Base-by-base conservation (phyloP, 805 yeast genomes). In the Groenewaldozyma tartarivorans region DNA sequence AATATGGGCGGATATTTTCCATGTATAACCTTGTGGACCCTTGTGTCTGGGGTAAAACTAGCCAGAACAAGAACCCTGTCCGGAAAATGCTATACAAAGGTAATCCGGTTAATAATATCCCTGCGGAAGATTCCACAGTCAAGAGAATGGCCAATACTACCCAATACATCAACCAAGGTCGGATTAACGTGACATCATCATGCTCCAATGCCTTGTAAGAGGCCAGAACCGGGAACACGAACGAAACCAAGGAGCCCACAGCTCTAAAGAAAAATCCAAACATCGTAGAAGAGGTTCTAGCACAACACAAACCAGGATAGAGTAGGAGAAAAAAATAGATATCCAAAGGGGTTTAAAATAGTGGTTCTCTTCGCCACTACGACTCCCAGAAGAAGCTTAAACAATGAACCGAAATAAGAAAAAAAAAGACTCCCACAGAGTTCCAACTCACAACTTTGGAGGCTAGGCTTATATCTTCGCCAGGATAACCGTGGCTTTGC, bases 91-190 rank as follows among this genome's bases (percentile, higher is more conserved):
- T 56, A 50, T 69, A 74, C 36, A 81, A 70, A 1, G 92, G 90
- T 15, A 80, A 45, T 30, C 70, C 47, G 24, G 60, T 53, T 32
- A 68, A 52, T n/a, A 82, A 39, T 17, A 73, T 63, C 6, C 70
- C 58, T 16, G 74, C 48, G 24, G 63, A 54, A 34, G 69, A 63
- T 43, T 69, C 72, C 9, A 61, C 48, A 1, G 62, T 58, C 5
- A 64, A 49, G 33, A 68, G 56, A 5, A 64, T 47, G 3, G 79
- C 69, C 40, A 70, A 58, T 1, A 81, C 76, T 9, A 80, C 65
- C 94, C 95, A 85, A 59, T 81, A 78, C 43, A 68, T 61, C 27
- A 72, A 58, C 74, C 79, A 71, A 7, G 71, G 66, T 35, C 61
- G 59, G 5, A 65, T 47, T n/a, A 56, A 53, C 2, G 60, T 43